Conservation (phyloP, 108 stramenopile species). For the Poteriospumella lacustris region DNA sequence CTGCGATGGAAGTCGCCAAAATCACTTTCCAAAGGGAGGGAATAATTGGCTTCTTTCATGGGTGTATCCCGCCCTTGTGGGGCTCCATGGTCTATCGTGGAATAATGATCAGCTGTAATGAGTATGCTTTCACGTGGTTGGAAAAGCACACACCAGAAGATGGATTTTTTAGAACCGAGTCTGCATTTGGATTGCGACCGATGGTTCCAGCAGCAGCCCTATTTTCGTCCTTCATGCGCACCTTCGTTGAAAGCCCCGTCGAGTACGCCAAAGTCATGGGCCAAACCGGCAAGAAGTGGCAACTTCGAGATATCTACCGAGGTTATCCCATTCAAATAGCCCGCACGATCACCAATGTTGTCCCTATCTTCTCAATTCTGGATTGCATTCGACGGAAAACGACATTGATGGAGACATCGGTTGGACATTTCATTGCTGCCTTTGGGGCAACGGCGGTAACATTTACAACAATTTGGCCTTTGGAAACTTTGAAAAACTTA, state of each 20-base stretch:
- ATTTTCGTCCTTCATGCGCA: background rate
- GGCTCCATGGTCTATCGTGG: conserved; percentile 1
- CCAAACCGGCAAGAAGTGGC: conserved; percentile 15
- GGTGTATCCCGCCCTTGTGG: conserved; percentile 11
- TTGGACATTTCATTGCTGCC: background rate
- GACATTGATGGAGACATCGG: background rate
- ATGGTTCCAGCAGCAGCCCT: background rate
- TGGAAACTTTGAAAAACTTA: background rate
- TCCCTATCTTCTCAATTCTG: background rate
- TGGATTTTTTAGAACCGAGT: background rate
- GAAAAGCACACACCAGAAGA: background rate
- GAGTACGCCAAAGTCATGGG: conserved; percentile 22
- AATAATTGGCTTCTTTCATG: background rate
- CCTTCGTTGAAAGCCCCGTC: background rate
- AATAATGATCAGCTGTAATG: conserved; percentile 13
- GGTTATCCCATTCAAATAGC: background rate
- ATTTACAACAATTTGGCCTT: background rate
- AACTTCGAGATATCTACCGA: background rate
- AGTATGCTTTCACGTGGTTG: background rate
- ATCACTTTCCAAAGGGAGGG: background rate
- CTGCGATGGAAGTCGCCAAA: background rate
- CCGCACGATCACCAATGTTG: background rate
- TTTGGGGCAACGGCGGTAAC: background rate
- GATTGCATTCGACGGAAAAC: background rate
- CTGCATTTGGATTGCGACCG: background rate